Evolutionary conservation across 352 stramenopile genomes (phyloP), one percentile per base, ranked within the genome.

Genomic region (Globisporangium uncinulatum): DNA sequence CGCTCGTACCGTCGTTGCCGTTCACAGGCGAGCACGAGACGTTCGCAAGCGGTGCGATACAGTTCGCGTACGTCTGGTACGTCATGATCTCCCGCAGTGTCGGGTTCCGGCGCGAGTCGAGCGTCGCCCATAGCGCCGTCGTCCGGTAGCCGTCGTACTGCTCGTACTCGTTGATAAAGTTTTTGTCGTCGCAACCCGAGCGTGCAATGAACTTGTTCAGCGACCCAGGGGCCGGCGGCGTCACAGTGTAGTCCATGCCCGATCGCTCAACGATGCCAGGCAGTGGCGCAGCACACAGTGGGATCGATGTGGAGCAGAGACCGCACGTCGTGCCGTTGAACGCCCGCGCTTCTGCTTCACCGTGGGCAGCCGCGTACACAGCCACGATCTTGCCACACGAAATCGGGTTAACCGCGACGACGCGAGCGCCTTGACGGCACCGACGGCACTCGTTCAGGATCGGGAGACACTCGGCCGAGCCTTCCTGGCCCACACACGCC

Each of bases 1-100:
- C 66, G 47, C 66, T 66, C n/a, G 69, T 85, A 6, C 49, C 79
- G 62, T 86, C 79, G 51, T 76, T 77, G 43, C 76, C 79, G 20
- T 62, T 53, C 48, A 89, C 76, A 2, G 65, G 56, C 47, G 61
- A 81, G 62, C 79, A 89, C 37, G 76, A 86, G 24, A 84, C 48
- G 73, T 89, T 89, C 19, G 51, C 52, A 17, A 59, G 63, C 29
- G 69, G 67, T 19, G 62, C 67, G 19, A 67, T 64, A 58, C 76
- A 86, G 67, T 86, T 82, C 20, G 73, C 73, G 56, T 87, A 87
- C 29, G 29, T 48, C 19, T 65, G 44, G 52, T 85, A 87, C n/a
- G 63, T 68, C 4, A 58, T 56, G 21, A 87, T 54, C 55, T 87
- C 77, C 36, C 43, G 19, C 21, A 82, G 46, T 20, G 73, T 87